Conservation (phyloP, 306 rosid species). For the Castanospermum australe region DNA sequence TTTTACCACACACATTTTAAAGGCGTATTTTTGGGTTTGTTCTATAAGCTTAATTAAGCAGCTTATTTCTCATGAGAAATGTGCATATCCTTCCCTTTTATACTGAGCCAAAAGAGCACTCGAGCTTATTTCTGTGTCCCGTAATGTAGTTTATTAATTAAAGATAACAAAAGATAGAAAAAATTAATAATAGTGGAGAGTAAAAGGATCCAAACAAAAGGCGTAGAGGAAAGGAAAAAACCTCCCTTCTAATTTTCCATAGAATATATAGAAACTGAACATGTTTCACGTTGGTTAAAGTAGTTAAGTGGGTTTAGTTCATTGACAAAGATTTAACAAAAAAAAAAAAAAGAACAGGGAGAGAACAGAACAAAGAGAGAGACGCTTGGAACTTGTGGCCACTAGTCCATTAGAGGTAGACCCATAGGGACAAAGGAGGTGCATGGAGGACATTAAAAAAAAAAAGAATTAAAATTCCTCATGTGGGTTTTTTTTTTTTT, state of each 20-base stretch:
- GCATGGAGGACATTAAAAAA: background rate
- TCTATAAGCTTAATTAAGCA: background rate
- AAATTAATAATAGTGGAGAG: background rate
- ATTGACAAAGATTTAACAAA: background rate
- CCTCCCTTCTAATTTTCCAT: background rate
- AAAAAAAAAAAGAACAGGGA: background rate
- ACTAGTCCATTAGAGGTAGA: background rate
- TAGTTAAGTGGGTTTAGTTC: background rate
- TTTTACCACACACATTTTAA: constrained; percentile 1
- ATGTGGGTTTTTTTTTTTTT: background rate
- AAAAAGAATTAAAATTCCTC: too few relatives aligned
- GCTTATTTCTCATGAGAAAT: background rate
- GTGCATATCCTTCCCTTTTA: background rate
- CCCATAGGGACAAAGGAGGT: background rate
- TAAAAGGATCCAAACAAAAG: background rate
- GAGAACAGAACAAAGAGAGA: background rate
- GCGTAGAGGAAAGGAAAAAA: background rate
- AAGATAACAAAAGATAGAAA: background rate
- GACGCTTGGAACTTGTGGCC: background rate
- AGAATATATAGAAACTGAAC: background rate
- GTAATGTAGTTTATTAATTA: background rate
- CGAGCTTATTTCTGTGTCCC: background rate
- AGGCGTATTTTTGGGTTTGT: constrained; percentile 14
- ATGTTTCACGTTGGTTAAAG: background rate
- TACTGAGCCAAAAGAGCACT: background rate